Conservation (phyloP, 2,329 filamentous ascomycete genomes). For the Colletotrichum cereale region DNA sequence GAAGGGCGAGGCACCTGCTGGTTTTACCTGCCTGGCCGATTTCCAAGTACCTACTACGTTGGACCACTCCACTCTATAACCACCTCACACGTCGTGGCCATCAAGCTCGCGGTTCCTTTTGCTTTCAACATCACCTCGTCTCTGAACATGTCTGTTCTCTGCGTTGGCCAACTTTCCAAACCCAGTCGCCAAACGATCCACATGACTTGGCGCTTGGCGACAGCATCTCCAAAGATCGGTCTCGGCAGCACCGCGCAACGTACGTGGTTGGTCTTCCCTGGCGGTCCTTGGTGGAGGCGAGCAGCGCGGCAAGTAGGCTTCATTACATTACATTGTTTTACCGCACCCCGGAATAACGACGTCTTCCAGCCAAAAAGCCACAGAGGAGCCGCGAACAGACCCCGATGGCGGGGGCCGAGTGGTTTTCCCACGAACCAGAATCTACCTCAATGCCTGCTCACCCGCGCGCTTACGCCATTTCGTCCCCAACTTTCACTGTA, state of each 20-base stretch:
- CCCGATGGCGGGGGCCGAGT: not conserved
- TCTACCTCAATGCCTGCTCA: not conserved
- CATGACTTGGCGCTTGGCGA: not conserved
- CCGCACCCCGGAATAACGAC: slow-evolving; percentile 3
- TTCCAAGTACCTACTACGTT: slow-evolving; percentile 7
- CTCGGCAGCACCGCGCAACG: slow-evolving; percentile 1
- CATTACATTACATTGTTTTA: not conserved
- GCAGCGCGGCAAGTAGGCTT: slow-evolving; percentile 33
- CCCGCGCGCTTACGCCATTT: not conserved
- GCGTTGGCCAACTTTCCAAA: slow-evolving; percentile 1
- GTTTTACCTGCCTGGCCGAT: not conserved
- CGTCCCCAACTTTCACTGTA: not conserved
- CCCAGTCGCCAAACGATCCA: not conserved
- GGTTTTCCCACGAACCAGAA: slow-evolving; percentile 8
- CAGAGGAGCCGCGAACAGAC: slow-evolving; percentile 29
- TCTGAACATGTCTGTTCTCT: not conserved
- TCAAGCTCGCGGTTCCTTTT: not conserved
- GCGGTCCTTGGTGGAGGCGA: not conserved
- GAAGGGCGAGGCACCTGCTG: not conserved
- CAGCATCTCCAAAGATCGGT: not conserved
- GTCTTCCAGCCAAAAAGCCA: slow-evolving; percentile 7
- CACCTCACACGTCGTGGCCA: not conserved
- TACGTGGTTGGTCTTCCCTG: slow-evolving; percentile 7
- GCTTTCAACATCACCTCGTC: not conserved
- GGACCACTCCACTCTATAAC: not conserved